Evolutionary conservation across 73 alveolate species (phyloP).

Genomic region (Stentor coeruleus): DNA sequence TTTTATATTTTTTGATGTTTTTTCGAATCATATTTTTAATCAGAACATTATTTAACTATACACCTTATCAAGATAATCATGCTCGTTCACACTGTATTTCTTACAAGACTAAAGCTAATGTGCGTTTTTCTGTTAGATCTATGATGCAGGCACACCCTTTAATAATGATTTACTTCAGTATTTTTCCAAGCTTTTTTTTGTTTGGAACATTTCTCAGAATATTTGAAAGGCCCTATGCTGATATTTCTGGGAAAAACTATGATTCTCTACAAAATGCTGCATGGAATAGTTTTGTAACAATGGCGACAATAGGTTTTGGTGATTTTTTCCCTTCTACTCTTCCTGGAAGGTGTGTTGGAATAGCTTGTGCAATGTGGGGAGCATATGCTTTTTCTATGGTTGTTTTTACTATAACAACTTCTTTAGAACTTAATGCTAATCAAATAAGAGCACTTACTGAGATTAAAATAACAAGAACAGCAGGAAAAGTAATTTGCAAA

Average conservation of each 20-base stretch:
- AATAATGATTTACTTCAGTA: background rate
- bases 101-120: background rate
- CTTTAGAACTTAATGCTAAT: constrained; percentile 10
- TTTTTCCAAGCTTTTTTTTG: background rate
- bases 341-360: constrained; percentile 55
- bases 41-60: background rate
- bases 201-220: background rate
- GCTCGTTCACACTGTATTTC: background rate
- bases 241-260: constrained; percentile 27
- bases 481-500: background rate
- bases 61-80: background rate
- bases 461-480: constrained; percentile 21
- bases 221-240: constrained; percentile 13
- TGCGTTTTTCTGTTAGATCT: background rate
- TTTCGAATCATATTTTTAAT: background rate
- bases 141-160: background rate
- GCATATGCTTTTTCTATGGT: constrained; percentile 58
- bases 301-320: constrained; percentile 73
- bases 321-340: constrained; percentile 52
- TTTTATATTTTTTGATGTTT: background rate
- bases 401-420: constrained; percentile 42
- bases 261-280: constrained; percentile 42
- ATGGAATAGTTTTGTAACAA: constrained; percentile 57
- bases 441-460: constrained; percentile 14
- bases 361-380: constrained; percentile 65